Conservation (phyloP, 495 filamentous ascomycete species). For the Trichoderma parareesei region DNA sequence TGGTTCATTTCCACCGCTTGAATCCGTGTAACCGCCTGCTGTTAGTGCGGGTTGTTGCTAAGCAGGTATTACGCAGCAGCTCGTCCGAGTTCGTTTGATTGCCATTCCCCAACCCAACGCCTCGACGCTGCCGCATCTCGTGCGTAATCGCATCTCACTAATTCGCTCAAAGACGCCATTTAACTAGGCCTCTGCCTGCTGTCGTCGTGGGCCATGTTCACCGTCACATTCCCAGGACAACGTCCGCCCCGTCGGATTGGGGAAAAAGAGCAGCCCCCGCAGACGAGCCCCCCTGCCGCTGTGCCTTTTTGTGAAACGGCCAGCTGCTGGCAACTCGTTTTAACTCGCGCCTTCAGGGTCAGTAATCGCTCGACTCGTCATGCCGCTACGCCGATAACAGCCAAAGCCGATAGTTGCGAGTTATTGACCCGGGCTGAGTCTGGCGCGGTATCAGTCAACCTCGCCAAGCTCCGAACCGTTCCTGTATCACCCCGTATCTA, state of each 20-base stretch:
- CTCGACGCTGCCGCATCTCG: not conserved
- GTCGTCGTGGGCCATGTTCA: not conserved
- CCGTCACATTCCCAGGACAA: not conserved
- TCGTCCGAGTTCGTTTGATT: not conserved
- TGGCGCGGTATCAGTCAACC: not conserved
- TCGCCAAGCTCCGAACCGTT: not conserved
- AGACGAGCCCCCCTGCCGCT: not conserved
- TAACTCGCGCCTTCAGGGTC: not conserved
- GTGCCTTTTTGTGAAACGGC: not conserved
- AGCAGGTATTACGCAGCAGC: not conserved
- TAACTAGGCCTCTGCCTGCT: not conserved
- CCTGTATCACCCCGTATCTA: not conserved
- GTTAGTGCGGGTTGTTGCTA: not conserved
- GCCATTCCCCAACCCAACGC: not conserved
- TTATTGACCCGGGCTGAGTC: not conserved
- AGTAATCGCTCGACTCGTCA: not conserved
- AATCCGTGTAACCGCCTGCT: not conserved
- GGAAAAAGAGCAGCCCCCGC: not conserved
- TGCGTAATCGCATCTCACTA: not conserved
- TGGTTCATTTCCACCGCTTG: too few species aligned
- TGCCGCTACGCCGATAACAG: not conserved
- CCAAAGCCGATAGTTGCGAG: not conserved
- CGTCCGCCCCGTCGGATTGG: not conserved
- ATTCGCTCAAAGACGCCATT: constrained; percentile 3
- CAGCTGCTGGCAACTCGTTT: not conserved